Evolutionary conservation across 2,329 filamentous ascomycete genomes (phyloP), one percentile per base, ranked within the genome.

Genomic region (Scedosporium dehoogii): DNA sequence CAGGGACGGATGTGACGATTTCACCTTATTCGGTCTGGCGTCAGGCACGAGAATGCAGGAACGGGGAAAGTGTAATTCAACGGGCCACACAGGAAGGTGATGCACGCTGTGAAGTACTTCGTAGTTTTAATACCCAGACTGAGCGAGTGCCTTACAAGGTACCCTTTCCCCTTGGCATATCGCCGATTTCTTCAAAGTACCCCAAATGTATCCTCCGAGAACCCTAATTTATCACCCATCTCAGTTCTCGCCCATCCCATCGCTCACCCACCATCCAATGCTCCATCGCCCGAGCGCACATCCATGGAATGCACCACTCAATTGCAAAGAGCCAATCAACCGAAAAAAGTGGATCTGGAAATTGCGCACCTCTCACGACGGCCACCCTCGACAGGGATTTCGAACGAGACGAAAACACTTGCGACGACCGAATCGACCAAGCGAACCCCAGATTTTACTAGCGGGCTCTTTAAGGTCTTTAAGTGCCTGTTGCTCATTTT

Each of bases 41-140:
- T 14, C 51, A 57, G 60, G 60, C 18, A 57, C 48, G 55, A 4
- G 33, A 27, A 60, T 29, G 60, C 60, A 61, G 60, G 60, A 61
- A 61, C 60, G 16, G 48, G 33, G 41, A 4, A 38, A 44, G 41
- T 48, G 42, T 21, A 44, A 27, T 29, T 25, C 41, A 27, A 25
- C 57, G 12, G 51, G 18, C 12, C 51, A 55, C 6, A 6, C 29
- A 29, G 25, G 25, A 5, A 29, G 7, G 29, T 4, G 7, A 6
- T 29, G 29, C 1, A 29, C 29, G 5, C 25, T 27, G 25, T 5
- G 29, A 29, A 6, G 29, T 29, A 29, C 29, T n/a, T n/a, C n/a
- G n/a, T n/a, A n/a, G n/a, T n/a, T n/a, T n/a, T n/a, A n/a, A n/a
- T 33, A 33, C 6, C 29, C 29, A 38, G 29, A 12, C 12, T 10